phyloP scores from a whole-genome alignment of 352 stramenopile genomes.

The Phytophthora tentaculata region DNA sequence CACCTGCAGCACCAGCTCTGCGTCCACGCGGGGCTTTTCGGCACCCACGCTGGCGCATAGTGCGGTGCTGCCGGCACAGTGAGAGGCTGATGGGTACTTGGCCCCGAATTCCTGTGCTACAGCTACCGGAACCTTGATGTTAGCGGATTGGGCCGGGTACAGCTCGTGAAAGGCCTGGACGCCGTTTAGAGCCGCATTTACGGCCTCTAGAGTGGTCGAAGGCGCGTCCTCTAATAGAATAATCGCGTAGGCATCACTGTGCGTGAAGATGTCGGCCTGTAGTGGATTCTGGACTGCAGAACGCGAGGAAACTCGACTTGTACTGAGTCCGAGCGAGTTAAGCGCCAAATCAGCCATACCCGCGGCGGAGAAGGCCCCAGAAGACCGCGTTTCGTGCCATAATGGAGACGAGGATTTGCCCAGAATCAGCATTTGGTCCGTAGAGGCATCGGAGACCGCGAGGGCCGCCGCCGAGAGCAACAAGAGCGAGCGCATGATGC shows the following conservation, averaged over 20 bases:
- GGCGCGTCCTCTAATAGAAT: slow-evolving; percentile 40
- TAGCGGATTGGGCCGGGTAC: slow-evolving; percentile 29
- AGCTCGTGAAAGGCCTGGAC: slow-evolving; percentile 36
- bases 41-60: slow-evolving; percentile 35
- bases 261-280: slow-evolving; percentile 52
- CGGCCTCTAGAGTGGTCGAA: slow-evolving; percentile 15
- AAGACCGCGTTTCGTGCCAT: slow-evolving; percentile 28
- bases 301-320: slow-evolving; percentile 29
- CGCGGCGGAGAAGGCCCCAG: slow-evolving; percentile 31
- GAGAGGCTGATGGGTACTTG: slow-evolving; percentile 18
- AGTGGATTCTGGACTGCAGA: slow-evolving; percentile 35
- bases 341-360: slow-evolving; percentile 50
- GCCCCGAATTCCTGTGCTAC: slow-evolving; percentile 37
- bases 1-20: slow-evolving; percentile 32
- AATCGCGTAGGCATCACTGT: slow-evolving; percentile 41
- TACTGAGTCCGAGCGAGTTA: slow-evolving; percentile 41
- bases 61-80: slow-evolving; percentile 38
- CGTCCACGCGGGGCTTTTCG: slow-evolving; percentile 1
- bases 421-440: slow-evolving; percentile 41
- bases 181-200: slow-evolving; percentile 32
- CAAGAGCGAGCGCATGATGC: slow-evolving; percentile 15
- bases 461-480: slow-evolving; percentile 25
- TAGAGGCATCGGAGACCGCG: slow-evolving; percentile 9
- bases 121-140: slow-evolving; percentile 30
- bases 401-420: slow-evolving; percentile 23